These are phyloP conservation scores for Candida takata DNA, from an alignment of 805 yeast genomes.

Conservation along the genomic window DNA sequence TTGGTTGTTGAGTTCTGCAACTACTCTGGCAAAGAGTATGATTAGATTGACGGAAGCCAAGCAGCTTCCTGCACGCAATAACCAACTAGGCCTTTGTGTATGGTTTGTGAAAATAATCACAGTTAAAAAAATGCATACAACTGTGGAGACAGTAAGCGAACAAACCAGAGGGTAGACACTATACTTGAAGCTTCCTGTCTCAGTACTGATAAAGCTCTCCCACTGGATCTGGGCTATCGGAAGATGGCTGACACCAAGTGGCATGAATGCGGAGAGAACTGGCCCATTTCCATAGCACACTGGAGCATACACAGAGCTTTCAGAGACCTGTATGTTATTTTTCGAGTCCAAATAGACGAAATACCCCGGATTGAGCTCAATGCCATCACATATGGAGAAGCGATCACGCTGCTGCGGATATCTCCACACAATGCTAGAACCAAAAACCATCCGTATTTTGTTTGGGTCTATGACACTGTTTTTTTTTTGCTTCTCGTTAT, in stretches of 20 bases:
- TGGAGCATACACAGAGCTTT: constrained; percentile 23
- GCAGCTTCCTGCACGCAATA: constrained; percentile 43
- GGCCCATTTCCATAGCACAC: constrained; percentile 29
- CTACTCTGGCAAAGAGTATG: constrained; percentile 40
- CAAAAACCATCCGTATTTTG: constrained; percentile 15
- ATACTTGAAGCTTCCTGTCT: constrained; percentile 42
- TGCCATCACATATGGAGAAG: constrained; percentile 27
- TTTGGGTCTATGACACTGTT: no score
- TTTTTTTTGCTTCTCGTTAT: no score
- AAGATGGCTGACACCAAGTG: constrained; percentile 25
- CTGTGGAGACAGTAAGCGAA: constrained; percentile 57
- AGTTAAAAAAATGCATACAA: constrained; percentile 56
- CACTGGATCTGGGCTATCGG: constrained; percentile 45
- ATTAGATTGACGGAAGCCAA: constrained; percentile 50
- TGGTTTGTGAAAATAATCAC: constrained; percentile 59
- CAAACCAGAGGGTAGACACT: constrained; percentile 57
- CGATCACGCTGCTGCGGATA: constrained; percentile 19
- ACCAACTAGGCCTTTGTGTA: constrained; percentile 50
- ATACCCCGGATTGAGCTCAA: constrained; percentile 28
- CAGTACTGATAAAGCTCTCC: constrained; percentile 33
- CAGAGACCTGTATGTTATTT: constrained; percentile 11
- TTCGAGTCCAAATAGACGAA: constrained; percentile 19
- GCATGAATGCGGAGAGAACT: constrained; percentile 28
- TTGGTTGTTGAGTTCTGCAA: constrained; percentile 40
- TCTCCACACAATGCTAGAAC: constrained; percentile 28